Base-by-base conservation (phyloP, 23 red algal species). In the Gracilaria gracilis region DNA sequence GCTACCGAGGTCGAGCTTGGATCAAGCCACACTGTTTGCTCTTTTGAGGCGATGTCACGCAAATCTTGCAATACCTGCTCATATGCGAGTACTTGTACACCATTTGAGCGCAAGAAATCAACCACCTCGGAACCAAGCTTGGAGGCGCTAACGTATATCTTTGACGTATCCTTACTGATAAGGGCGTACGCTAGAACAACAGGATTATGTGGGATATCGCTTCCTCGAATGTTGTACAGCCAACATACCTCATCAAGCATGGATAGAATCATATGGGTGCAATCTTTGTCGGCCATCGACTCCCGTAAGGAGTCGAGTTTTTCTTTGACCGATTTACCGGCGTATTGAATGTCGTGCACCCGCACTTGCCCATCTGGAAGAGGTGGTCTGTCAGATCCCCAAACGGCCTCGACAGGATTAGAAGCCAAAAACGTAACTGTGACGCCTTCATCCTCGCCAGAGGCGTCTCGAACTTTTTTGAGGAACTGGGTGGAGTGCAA, bases 231-330 rank as follows among this genome's bases (percentile, higher is more conserved):
- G 65, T 99, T 99, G 57, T 93, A 84, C 51, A 99, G 66, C 97
- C 97, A 99, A 9, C 83, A 91, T 11, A 96, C 87, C 24, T 99
- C 97, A 67, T 99, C 97, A 48, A 99, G 81, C 91, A 93, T 92
- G 9, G 89, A 91, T 32, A 99, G 69, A 50, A 96, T 61, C 13
- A 95, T 40, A 29, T 87, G 69, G n/a, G 90, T 75, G 28, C 42
- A 71, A 25, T 65, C 61, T 11, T 82, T 62, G 0, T 83, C 62
- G 14, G n/a, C 11, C 93, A 99, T 99, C 25, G 27, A 20, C 74
- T 87, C 65, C 25, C 94, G 86, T 33, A 96, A 78, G 9, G 14
- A 21, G 24, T 54, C 70, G 44, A 99, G 62, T 73, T 99, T 99
- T 51, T 94, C 93, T 46, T 32, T 15, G 33, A 75, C 69, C 8